Evolutionary conservation across 345 rosid genomes (phyloP), one percentile per base, ranked within the genome.

Genomic region (Gossypium raimondii): DNA sequence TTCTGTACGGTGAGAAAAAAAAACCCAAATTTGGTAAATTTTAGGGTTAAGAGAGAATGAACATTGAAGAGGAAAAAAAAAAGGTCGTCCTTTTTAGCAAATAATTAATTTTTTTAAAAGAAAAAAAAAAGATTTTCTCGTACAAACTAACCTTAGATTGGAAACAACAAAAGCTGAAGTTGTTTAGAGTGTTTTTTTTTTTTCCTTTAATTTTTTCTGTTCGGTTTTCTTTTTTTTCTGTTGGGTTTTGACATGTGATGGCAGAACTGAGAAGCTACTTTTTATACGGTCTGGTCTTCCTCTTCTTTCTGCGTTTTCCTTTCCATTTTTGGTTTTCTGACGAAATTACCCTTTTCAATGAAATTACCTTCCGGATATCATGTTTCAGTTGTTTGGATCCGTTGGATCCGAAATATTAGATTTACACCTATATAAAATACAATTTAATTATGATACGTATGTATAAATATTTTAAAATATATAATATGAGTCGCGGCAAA

Each of bases 141-240:
- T 24, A 58, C 52, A 52, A 77, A 82, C 73, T 79, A 25, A 78
- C 79, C 85, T 76, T 75, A 74, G 56, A 66, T 38, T 69, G 57
- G 52, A 72, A 82, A 77, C 67, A 66, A 53, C 53, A 77, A 82
- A 78, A 4, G 38, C 60, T 56, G 61, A 24, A 24, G 38, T 24
- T 18, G 61, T 9, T 20, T 56, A 57, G 29, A 63, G 57, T 25
- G 60, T 38, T 70, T 65, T 38, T 45, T 38, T 45, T 34, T 34
- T 34, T 2, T 2, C 41, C 7, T 34, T 34, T 5, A 34, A 34
- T 34, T 34, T 34, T 34, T 34, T 34, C 41, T 34, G 34, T 29
- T 29, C 34, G 34, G 34, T 29, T 29, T 29, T 29, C 4, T 29
- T 29, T 29, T 29, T 29, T 29, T 3, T 3, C 34, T 29, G 50